Evolutionary conservation across 2,329 filamentous ascomycete species (phyloP).

Genomic region (Neofusicoccum umdonicola): DNA sequence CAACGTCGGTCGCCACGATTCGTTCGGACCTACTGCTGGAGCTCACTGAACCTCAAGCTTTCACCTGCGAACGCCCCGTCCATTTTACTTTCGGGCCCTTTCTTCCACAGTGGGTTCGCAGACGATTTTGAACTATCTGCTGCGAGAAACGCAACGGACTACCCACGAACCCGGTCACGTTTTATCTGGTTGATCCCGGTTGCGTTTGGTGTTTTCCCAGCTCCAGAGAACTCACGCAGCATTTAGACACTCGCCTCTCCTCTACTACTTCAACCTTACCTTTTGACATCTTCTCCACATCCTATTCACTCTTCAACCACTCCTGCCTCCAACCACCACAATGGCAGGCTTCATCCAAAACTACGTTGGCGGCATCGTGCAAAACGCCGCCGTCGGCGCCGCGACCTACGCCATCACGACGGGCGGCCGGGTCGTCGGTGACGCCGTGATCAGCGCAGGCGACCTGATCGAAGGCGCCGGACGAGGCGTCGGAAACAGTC

Average conservation of each 20-base stretch:
- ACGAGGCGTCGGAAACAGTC: constrained; percentile 11
- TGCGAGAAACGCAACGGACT: too few relatives aligned
- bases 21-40: too few relatives aligned
- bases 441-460: constrained; percentile 16
- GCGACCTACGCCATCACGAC: constrained; percentile 18
- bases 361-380: constrained; percentile 11
- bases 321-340: background rate
- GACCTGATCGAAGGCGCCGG: constrained; percentile 17
- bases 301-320: background rate
- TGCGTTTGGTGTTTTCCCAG: background rate
- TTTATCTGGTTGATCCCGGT: too few relatives aligned
- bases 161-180: too few relatives aligned
- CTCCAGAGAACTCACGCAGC: too few relatives aligned
- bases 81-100: too few relatives aligned
- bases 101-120: too few relatives aligned
- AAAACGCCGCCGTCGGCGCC: constrained; percentile 11
- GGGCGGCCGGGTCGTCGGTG: constrained; percentile 14
- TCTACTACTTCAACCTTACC: too few relatives aligned
- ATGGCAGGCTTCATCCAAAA: constrained; percentile 15
- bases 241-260: too few relatives aligned
- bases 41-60: too few relatives aligned
- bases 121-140: too few relatives aligned
- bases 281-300: background rate
- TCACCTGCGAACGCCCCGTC: too few relatives aligned
- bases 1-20: background rate